phyloP scores from a whole-genome alignment of 1,284 basidiomycete genomes.

The Neolentinus lepideus region DNA sequence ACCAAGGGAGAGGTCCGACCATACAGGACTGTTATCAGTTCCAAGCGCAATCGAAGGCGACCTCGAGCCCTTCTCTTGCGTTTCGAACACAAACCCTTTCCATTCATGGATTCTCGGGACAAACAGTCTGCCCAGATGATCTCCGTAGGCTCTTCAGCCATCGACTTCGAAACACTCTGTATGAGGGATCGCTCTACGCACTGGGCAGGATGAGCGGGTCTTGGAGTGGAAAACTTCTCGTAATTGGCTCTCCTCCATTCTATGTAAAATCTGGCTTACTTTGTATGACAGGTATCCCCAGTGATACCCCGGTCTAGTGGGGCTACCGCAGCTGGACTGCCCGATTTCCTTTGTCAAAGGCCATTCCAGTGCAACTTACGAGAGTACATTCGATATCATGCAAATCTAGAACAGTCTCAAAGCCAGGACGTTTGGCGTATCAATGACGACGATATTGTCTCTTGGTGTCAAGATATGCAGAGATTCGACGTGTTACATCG shows the following conservation, averaged over 20 bases:
- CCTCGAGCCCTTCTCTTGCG: constrained; percentile 4
- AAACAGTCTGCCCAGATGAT: background rate
- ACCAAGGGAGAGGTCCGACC: constrained; percentile 40
- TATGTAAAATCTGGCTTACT: background rate
- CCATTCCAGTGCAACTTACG: constrained; percentile 25
- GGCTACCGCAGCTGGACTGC: constrained; percentile 8
- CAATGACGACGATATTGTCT: constrained; percentile 7
- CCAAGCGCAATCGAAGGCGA: constrained; percentile 20
- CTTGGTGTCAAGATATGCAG: background rate
- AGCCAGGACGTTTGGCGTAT: constrained; percentile 12
- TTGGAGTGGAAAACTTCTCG: background rate
- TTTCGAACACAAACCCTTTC: background rate
- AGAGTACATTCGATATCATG: constrained; percentile 22
- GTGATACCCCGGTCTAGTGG: constrained; percentile 9
- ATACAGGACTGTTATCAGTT: constrained; percentile 32
- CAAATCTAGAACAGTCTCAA: constrained; percentile 15
- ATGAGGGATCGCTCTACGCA: background rate
- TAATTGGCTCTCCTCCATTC: constrained; percentile 14
- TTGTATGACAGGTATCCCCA: background rate
- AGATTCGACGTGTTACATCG: background rate
- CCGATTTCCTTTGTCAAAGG: constrained; percentile 25
- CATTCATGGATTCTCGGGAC: background rate
- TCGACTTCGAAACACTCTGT: background rate
- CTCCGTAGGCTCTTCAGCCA: background rate
- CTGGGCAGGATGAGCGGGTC: background rate